These are phyloP conservation scores for Wickerhamomyces canadensis DNA, from an alignment of 805 yeast species.

Conservation along the genomic window DNA sequence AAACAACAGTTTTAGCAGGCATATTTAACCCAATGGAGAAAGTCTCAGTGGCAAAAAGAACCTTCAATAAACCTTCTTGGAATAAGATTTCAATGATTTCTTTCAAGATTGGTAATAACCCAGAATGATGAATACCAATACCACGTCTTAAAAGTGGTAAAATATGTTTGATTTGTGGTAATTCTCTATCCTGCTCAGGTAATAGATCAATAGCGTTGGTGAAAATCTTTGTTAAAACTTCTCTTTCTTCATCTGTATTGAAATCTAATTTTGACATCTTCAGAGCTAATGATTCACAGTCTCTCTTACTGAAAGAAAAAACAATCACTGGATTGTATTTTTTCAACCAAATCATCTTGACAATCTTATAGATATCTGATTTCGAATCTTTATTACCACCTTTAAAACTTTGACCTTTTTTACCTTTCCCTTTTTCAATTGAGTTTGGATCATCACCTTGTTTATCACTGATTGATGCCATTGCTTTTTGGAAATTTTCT, in stretches of 20 bases:
- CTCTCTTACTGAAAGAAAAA: slow-evolving; percentile 95
- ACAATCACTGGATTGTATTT: slow-evolving; percentile 97
- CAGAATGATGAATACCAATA: slow-evolving; percentile 98
- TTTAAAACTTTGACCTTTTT: slow-evolving; percentile 75
- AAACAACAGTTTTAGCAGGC: slow-evolving; percentile 99
- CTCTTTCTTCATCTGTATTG: slow-evolving; percentile 91
- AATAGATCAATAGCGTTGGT: slow-evolving; percentile 82
- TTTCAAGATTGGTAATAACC: slow-evolving; percentile 85
- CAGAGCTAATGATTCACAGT: slow-evolving; percentile 90
- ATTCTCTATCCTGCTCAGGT: slow-evolving; percentile 85
- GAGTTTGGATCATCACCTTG: slow-evolving; percentile 80
- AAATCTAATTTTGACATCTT: slow-evolving; percentile 95
- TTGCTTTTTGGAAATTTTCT: slow-evolving; percentile 96
- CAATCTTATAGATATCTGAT: slow-evolving; percentile 92
- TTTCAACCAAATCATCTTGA: slow-evolving; percentile 96
- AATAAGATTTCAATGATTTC: slow-evolving; percentile 94
- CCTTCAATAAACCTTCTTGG: slow-evolving; percentile 94
- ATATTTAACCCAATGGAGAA: slow-evolving; percentile 96
- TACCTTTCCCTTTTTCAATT: slow-evolving; percentile 53
- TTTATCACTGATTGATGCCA: slow-evolving; percentile 84
- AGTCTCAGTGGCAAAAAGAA: slow-evolving; percentile 95
- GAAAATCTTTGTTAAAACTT: slow-evolving; percentile 83
- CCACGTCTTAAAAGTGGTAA: slow-evolving; percentile 89
- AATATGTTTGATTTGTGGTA: slow-evolving; percentile 92
- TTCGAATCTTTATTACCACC: slow-evolving; percentile 74